These are phyloP conservation scores for Chlamydomonas sp. DNA, from an alignment of 139 green algal species.

Conservation along the genomic window DNA sequence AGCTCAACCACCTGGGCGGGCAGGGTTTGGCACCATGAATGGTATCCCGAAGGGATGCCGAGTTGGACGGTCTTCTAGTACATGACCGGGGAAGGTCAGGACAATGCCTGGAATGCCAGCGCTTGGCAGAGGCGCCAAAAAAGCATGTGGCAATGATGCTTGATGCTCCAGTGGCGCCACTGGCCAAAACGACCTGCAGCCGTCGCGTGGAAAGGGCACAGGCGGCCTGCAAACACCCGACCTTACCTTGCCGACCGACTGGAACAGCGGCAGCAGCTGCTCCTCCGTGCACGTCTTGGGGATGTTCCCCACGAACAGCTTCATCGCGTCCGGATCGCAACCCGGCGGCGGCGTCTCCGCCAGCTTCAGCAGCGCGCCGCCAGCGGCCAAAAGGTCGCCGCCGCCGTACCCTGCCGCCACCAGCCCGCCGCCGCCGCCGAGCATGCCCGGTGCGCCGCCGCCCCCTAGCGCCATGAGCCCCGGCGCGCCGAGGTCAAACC, in stretches of 20 bases:
- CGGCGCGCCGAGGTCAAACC: no score
- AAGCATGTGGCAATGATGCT: no score
- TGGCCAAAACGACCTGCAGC: no score
- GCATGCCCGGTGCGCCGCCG: no score
- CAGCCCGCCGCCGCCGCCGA: no score
- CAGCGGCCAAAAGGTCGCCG: no score
- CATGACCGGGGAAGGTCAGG: not conserved
- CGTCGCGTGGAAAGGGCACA: not conserved
- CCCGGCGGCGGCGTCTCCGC: conserved; percentile 51
- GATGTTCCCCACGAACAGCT: conserved; percentile 78
- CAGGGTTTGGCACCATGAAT: no score
- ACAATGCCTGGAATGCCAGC: not conserved
- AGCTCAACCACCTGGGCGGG: conserved; percentile 54
- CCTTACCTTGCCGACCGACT: conserved; percentile 60
- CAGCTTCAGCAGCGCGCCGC: not conserved
- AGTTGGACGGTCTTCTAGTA: not conserved
- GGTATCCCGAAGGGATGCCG: no score
- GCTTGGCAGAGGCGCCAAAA: no score
- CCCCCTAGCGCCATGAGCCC: no score
- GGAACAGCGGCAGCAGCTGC: conserved; percentile 68
- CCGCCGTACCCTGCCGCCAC: no score
- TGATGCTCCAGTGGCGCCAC: no score
- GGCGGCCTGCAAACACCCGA: not conserved
- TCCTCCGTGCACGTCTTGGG: conserved; percentile 70
- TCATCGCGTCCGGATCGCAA: conserved; percentile 53